Evolutionary conservation across 225 moss, liverwort and hornwort species (phyloP).

Genomic region (Antitrichia curtipendula): DNA sequence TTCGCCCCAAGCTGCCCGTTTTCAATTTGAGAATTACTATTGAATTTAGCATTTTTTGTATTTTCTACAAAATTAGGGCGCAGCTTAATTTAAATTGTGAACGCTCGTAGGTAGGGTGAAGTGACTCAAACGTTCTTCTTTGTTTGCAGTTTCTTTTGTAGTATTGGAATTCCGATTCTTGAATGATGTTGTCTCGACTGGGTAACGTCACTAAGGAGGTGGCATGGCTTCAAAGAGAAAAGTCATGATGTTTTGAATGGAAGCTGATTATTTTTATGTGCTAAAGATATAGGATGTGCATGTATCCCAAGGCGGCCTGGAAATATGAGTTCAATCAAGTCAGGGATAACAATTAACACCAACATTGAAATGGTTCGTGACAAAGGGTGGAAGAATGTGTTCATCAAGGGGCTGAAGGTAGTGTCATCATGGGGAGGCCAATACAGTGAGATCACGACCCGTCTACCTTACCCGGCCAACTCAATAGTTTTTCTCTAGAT

Average conservation of each 20-base stretch:
- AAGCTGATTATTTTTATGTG: background rate
- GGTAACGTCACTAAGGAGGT: background rate
- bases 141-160: background rate
- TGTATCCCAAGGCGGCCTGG: background rate
- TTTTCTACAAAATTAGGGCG: background rate
- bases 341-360: background rate
- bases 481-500: background rate
- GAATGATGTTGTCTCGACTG: background rate
- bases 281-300: background rate
- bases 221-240: background rate
- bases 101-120: background rate
- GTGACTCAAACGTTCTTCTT: background rate
- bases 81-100: too few relatives aligned
- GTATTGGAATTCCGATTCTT: background rate
- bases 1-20: background rate
- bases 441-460: background rate
- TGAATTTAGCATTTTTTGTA: background rate
- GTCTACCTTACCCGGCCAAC: background rate
- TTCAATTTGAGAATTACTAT: background rate
- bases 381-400: background rate
- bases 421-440: background rate
- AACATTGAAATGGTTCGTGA: background rate
- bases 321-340: background rate
- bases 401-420: background rate
- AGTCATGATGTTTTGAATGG: background rate